Base-by-base conservation (phyloP, 2,329 filamentous ascomycete species). In the Penicillium sp. region DNA sequence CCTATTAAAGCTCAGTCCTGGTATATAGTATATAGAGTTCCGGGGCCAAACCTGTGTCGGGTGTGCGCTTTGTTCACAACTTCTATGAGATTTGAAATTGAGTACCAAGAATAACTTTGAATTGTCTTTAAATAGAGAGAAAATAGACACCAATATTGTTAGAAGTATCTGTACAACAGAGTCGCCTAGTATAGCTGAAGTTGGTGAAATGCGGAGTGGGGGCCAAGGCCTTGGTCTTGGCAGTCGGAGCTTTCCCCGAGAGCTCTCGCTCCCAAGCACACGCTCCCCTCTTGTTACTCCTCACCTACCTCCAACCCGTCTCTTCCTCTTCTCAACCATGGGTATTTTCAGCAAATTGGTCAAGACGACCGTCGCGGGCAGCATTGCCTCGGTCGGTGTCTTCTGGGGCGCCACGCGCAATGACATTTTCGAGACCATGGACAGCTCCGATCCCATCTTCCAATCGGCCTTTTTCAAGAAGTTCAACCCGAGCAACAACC, bases 401-500 rank as follows among this genome's bases (percentile, higher is more conserved):
- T 81, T 83, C 59, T 79, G 83, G 50, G 83, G 80, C 58, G 78
- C 82, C 58, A 82, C 81, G 43, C 78, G 82, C 59, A 78, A 80
- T 59, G 86, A 84, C 64, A 79, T 76, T 39, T 76, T 87, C 66
- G 75, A 84, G 66, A 80, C 84, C 52, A 81, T 87, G 40, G 70
- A 87, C 46, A 71, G 78, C n/a, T 70, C 80, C 44, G 79, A 81
- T 62, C 87, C 90, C 64, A 82, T 90, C 64, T 87, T 86, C 80
- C 77, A 77, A 53, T 82, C 82, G 29, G 76, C 79, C 19, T 72
- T 80, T 54, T 89, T 82, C 76, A 74, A 77, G 48, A 80, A 79
- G 58, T 81, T 82, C 72, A 91, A 91, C 66, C 83, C 84, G 2
- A 79, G 82, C 41, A 74, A 78, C 33, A 89, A 90, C 70, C 83